A percentile compares a stretch with the other conserved stretches of the same genome.
These are phyloP conservation scores for Fusarium mexicanum DNA, from an alignment of 2,329 filamentous ascomycete genomes.

Conservation along the genomic window DNA sequence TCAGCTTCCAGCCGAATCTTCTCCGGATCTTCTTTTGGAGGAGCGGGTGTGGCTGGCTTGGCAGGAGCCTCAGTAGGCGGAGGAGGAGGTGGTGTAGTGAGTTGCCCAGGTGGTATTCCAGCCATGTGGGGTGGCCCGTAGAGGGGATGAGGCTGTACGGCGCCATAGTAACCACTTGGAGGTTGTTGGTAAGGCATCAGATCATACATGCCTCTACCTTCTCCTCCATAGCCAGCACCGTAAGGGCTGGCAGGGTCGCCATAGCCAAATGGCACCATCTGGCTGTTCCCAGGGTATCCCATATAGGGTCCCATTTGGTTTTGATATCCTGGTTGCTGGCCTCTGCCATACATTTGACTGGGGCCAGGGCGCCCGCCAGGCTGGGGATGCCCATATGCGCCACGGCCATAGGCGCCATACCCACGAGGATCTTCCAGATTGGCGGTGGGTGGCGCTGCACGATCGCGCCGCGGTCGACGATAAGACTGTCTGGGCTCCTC, in stretches of 20 bases:
- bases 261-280: slow-evolving; percentile 60
- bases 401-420: slow-evolving; percentile 59
- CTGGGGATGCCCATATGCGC: slow-evolving; percentile 39
- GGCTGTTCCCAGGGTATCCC: slow-evolving; percentile 50
- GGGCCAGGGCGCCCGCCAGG: slow-evolving; percentile 14
- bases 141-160: slow-evolving; percentile 39
- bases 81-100: slow-evolving; percentile 50
- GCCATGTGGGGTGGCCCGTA: slow-evolving; percentile 48
- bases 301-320: slow-evolving; percentile 59
- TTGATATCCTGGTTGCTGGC: slow-evolving; percentile 53
- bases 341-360: slow-evolving; percentile 47
- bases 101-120: slow-evolving; percentile 49
- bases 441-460: slow-evolving; percentile 55
- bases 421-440: slow-evolving; percentile 74
- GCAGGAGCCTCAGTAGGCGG: slow-evolving; percentile 49
- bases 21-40: slow-evolving; percentile 61
- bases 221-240: slow-evolving; percentile 50
- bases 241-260: slow-evolving; percentile 53
- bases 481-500: slow-evolving; percentile 30
- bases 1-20: slow-evolving; percentile 70
- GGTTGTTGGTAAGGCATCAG: slow-evolving; percentile 61
- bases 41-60: slow-evolving; percentile 54
- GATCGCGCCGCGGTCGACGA: slow-evolving; percentile 37
- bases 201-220: slow-evolving; percentile 55
- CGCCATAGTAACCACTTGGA: slow-evolving; percentile 47